Evolutionary conservation across 768 basidiomycete species (phyloP).

Genomic region (Guyanaporus albipodus): DNA sequence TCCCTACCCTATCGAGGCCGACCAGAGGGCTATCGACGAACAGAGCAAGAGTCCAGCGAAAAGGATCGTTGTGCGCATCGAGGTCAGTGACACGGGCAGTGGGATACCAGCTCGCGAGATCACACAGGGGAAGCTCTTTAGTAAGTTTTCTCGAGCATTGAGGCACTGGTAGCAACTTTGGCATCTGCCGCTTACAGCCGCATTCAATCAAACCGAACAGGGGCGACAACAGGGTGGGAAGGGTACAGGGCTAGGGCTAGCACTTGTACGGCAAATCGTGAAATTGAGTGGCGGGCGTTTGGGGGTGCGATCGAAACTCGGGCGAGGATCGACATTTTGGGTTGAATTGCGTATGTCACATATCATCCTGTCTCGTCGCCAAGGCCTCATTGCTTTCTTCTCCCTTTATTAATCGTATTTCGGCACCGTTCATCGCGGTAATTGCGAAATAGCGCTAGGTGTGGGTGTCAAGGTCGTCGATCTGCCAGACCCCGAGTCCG

Average conservation of each 20-base stretch:
- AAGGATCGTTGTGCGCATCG: slow-evolving; percentile 77
- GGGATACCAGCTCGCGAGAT: slow-evolving; percentile 67
- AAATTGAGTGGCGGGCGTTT: slow-evolving; percentile 69
- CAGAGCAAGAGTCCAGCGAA: slow-evolving; percentile 37
- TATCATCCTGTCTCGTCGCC: slow-evolving; percentile 10
- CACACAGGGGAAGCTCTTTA: slow-evolving; percentile 65
- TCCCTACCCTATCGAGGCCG: slow-evolving; percentile 5
- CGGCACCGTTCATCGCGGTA: slow-evolving; percentile 4
- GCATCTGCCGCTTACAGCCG: slow-evolving; percentile 39
- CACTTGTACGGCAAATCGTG: slow-evolving; percentile 76
- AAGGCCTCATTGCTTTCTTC: slow-evolving; percentile 7
- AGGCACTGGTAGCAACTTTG: not conserved
- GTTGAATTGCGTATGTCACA: slow-evolving; percentile 57
- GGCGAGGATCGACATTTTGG: slow-evolving; percentile 85
- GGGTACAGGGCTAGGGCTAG: slow-evolving; percentile 71
- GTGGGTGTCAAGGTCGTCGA: slow-evolving; percentile 54
- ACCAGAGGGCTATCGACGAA: not conserved
- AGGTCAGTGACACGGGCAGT: slow-evolving; percentile 73
- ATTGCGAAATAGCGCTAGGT: slow-evolving; percentile 46
- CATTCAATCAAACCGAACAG: slow-evolving; percentile 77
- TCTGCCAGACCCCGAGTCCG: slow-evolving; percentile 23
- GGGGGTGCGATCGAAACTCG: slow-evolving; percentile 60
- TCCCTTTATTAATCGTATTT: slow-evolving; percentile 4
- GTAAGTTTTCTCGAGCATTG: slow-evolving; percentile 38
- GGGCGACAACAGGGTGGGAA: slow-evolving; percentile 71